Evolutionary conservation across 768 basidiomycete genomes (phyloP), one percentile per base, ranked within the genome.

Genomic region (Podaxis carcinomalis): DNA sequence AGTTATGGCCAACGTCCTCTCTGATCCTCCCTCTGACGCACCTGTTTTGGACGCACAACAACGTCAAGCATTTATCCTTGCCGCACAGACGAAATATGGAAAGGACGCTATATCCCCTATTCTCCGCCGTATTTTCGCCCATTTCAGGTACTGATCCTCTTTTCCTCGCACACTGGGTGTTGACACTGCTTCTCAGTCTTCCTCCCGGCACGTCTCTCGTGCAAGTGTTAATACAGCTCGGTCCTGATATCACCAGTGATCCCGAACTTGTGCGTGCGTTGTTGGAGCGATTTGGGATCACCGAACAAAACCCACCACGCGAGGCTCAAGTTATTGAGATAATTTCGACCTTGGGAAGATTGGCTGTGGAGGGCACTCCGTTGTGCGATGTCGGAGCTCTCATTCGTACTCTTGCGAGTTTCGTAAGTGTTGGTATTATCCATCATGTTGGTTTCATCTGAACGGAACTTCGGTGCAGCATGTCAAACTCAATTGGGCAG

Each of bases 11-110:
- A 93, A 93, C 71, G 78, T 95, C 61, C 81, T 95, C 63, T 87
- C 83, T 37, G 87, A 91, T 69, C 75, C 83, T 2, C 80, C 83
- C n/a, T 72, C 79, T 46, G 92, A 93, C 64, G 74, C 84, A 21
- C 88, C 91, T 51, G 75, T 88, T 36, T 74, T 94, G 63, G 92
- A 92, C 68, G 77, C 82, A 27, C 73, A 80, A 5, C 92, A 93
- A 72, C 83, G 90, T 19, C 87, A 92, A 68, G 85, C 86, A 35
- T 79, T 94, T 51, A 84, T 94, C 49, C 76, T 82, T 11, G 87
- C 92, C 52, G 84, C 85, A 25, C 89, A 91, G 70, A 80, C 85
- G 57, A 93, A 92, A 75, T 89, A 90, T 69, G 93, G 92, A 27
- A 81, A 83, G 21, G 92, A 94, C 62, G 83, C 86, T 37, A 79